Conservation (phyloP, 2,329 filamentous ascomycete genomes). For the Penicillium sp. region DNA sequence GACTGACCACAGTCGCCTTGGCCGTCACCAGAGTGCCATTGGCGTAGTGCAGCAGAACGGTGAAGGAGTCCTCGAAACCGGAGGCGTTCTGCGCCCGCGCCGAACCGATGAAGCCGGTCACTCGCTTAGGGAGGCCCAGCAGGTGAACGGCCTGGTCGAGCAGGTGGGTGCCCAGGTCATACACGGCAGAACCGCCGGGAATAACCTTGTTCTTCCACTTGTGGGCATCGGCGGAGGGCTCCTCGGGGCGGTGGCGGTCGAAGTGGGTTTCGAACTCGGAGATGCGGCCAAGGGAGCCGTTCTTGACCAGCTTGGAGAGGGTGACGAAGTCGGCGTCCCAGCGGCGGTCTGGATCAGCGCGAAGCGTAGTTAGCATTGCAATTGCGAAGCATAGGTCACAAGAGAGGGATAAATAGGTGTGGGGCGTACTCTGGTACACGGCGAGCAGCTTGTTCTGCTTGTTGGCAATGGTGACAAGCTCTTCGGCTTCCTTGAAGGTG, state of each 20-base stretch:
- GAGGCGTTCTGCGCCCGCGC: conserved; percentile 62
- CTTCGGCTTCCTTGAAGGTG: conserved; percentile 66
- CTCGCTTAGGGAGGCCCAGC: conserved; percentile 67
- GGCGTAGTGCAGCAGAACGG: conserved; percentile 67
- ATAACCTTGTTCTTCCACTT: conserved; percentile 71
- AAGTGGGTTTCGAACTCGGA: conserved; percentile 80
- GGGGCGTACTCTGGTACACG: conserved; percentile 66
- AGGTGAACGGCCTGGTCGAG: conserved; percentile 73
- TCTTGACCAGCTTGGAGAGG: conserved; percentile 62
- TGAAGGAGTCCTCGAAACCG: conserved; percentile 54
- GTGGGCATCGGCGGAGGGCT: conserved; percentile 44
- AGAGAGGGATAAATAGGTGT: not conserved
- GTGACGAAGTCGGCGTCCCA: conserved; percentile 79
- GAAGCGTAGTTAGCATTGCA: conserved; percentile 8
- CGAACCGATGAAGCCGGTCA: conserved; percentile 69
- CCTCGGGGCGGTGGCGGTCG: conserved; percentile 68
- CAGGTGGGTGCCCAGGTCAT: conserved; percentile 75
- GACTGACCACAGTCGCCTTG: conserved; percentile 69
- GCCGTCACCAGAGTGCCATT: conserved; percentile 66
- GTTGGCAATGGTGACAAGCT: conserved; percentile 60
- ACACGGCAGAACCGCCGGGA: conserved; percentile 68
- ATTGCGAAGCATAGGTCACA: not conserved
- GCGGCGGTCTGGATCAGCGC: conserved; percentile 56
- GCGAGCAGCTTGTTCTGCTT: conserved; percentile 58
- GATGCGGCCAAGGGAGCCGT: conserved; percentile 67